phyloP scores from a whole-genome alignment of 805 yeast genomes.

The Cyberlindnera lachancei region DNA sequence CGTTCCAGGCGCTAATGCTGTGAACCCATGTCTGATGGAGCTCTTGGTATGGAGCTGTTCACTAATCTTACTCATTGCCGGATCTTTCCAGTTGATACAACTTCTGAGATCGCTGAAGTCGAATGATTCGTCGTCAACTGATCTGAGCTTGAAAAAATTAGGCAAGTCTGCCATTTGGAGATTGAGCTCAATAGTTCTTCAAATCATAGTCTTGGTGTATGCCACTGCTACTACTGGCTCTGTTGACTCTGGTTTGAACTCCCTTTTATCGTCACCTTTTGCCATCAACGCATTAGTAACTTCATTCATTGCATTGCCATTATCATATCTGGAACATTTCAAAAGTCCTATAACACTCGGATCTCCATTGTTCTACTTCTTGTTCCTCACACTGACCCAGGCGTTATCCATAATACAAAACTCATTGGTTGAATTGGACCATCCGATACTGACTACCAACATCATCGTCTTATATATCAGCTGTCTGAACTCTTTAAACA shows the following conservation, averaged over 20 bases:
- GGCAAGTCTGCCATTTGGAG: constrained; percentile 12
- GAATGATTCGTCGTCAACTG: constrained; percentile 4
- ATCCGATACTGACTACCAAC: constrained; percentile 16
- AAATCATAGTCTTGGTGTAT: constrained; percentile 5
- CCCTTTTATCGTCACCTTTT: too few relatives aligned
- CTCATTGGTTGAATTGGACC: constrained; percentile 23
- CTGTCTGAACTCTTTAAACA: constrained; percentile 3
- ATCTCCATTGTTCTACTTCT: constrained; percentile 68
- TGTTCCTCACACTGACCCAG: constrained; percentile 42
- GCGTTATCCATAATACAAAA: constrained; percentile 36
- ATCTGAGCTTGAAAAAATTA: constrained; percentile 11
- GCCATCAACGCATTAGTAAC: constrained; percentile 16
- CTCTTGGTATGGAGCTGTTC: constrained; percentile 5
- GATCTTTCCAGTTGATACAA: constrained; percentile 11
- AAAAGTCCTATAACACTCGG: constrained; percentile 51
- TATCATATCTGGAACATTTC: constrained; percentile 37
- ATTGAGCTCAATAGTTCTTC: constrained; percentile 6
- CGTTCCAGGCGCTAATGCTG: constrained; percentile 20
- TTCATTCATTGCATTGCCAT: constrained; percentile 28
- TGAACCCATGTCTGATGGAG: constrained; percentile 21
- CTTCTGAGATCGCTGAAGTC: constrained; percentile 1
- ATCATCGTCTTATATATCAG: constrained; percentile 19
- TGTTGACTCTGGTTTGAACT: too few relatives aligned
- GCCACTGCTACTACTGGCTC: constrained; percentile 1
- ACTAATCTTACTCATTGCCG: constrained; percentile 9